Evolutionary conservation across 78 protist species (phyloP).

Genomic region (Cyanophora paradoxa): DNA sequence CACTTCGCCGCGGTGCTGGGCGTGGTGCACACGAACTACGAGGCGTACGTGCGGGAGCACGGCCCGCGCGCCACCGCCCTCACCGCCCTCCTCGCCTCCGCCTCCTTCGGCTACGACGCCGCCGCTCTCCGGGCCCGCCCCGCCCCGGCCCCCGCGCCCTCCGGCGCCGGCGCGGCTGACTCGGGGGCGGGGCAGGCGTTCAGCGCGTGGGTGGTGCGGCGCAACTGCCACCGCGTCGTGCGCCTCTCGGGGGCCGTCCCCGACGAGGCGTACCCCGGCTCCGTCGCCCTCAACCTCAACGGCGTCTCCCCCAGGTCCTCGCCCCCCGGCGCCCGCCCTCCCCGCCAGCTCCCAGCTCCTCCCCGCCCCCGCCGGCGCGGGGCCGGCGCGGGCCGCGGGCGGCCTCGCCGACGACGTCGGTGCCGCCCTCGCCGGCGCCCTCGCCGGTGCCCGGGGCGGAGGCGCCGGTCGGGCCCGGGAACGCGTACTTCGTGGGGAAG

Average conservation of each 20-base stretch:
- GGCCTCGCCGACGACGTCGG: neutral
- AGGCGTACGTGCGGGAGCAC: neutral
- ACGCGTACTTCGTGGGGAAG: slow-evolving; percentile 4
- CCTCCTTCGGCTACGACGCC: slow-evolving; percentile 1
- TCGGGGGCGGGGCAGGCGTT: no score
- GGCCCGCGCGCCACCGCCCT: neutral
- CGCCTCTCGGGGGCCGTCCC: no score
- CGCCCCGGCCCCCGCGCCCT: no score
- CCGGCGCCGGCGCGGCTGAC: no score
- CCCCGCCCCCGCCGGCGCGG: neutral
- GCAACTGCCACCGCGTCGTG: no score
- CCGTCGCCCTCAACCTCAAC: no score
- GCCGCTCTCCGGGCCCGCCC: no score
- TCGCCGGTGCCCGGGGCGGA: neutral
- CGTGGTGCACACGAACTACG: slow-evolving; percentile 10
- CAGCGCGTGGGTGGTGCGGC: no score
- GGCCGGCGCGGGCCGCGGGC: neutral
- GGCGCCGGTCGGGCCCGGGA: neutral
- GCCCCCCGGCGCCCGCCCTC: no score
- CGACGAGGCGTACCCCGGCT: no score
- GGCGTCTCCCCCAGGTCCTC: no score
- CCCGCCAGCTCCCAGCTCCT: no score
- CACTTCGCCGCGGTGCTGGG: neutral
- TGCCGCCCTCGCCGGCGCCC: slow-evolving; percentile 1
- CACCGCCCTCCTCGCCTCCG: neutral